phyloP scores from a whole-genome alignment of 805 yeast genomes.

The Isabelozyma pseudorhagii region DNA sequence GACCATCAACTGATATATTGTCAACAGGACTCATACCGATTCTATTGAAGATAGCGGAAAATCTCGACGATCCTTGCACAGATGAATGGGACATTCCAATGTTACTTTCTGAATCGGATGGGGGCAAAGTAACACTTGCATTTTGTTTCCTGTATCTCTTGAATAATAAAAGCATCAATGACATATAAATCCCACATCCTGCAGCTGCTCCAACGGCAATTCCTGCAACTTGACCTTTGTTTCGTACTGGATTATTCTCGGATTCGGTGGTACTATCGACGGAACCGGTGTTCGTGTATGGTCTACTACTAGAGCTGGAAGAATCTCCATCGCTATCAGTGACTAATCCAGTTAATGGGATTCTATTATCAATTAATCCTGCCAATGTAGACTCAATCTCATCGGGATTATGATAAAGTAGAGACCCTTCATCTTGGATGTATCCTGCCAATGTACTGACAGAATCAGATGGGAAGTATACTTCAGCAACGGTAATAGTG shows the following conservation, averaged over 20 bases:
- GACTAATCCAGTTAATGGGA: slow-evolving; percentile 51
- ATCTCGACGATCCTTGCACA: slow-evolving; percentile 16
- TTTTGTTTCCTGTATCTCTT: slow-evolving; percentile 46
- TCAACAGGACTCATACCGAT: slow-evolving; percentile 5
- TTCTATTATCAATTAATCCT: slow-evolving; percentile 65
- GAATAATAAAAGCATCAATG: slow-evolving; percentile 54
- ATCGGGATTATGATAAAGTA: slow-evolving; percentile 58
- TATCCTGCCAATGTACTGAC: slow-evolving; percentile 48
- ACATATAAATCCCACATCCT: slow-evolving; percentile 68
- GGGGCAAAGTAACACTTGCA: slow-evolving; percentile 35
- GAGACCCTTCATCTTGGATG: slow-evolving; percentile 51
- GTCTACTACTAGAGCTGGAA: slow-evolving; percentile 8
- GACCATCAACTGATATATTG: slow-evolving; percentile 5
- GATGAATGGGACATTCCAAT: slow-evolving; percentile 19
- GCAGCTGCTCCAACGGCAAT: slow-evolving; percentile 79
- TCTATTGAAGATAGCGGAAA: slow-evolving; percentile 27
- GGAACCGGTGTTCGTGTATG: slow-evolving; percentile 28
- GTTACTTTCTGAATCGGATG: slow-evolving; percentile 38
- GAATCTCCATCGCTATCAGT: slow-evolving; percentile 8
- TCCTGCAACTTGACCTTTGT: slow-evolving; percentile 58
- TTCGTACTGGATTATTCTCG: slow-evolving; percentile 8
- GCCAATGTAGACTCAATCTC: slow-evolving; percentile 57
- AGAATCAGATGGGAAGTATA: slow-evolving; percentile 65
- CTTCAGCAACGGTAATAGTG: slow-evolving; percentile 84
- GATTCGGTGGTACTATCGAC: slow-evolving; percentile 21